Base-by-base conservation (phyloP, 2,329 filamentous ascomycete genomes). In the Hymenoscyphus linearis region DNA sequence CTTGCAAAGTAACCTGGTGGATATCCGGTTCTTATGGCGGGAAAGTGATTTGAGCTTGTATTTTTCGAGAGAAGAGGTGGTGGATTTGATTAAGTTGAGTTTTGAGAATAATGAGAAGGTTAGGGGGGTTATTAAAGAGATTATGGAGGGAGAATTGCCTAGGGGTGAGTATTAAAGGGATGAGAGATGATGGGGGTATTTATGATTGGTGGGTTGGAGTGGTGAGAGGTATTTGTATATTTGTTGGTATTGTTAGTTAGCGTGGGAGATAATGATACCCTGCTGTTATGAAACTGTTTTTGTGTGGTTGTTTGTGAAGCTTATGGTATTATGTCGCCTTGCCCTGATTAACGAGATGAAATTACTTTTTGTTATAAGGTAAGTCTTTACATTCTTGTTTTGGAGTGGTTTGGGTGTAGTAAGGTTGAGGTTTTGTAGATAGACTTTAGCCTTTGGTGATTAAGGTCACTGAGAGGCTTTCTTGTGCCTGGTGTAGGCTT, bases 11-110 rank as follows among this genome's bases (percentile, higher is more conserved):
- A 87, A 88, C 68, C 75, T 88, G 58, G 82, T 81, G 64, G 85
- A 88, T 64, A 82, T 88, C 60, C 79, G 78, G 61, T 87, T 78
- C 64, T 72, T 88, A 40, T 88, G 85, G 85, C 79, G 82, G 68
- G 85, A 88, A 64, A 85, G 84, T 72, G 85, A 87, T 71, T 75
- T 88, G 50, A 86, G 84, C 64, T 71, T 87, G 40, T 85, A 87
- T 71, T 88, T 87, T 67, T 78, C 81, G 0, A 78, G 76, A 7
- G 79, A 80, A 4, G 85, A 88, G 74, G 83, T 87, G 14, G 73
- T 87, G 36, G 85, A 88, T 64, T 71, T 88, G 67, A 82, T 88
- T 53, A 77, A 80, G 57, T 77, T 85, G 22, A 87, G 85, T 71
- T 88, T 88, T 67, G 85, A 86, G 73, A 81, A 84, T 67, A 88